Evolutionary conservation across 192 early-diverging fungal species (phyloP), one percentile per base, ranked within the genome.

Genomic region (Dissophora globulifera): DNA sequence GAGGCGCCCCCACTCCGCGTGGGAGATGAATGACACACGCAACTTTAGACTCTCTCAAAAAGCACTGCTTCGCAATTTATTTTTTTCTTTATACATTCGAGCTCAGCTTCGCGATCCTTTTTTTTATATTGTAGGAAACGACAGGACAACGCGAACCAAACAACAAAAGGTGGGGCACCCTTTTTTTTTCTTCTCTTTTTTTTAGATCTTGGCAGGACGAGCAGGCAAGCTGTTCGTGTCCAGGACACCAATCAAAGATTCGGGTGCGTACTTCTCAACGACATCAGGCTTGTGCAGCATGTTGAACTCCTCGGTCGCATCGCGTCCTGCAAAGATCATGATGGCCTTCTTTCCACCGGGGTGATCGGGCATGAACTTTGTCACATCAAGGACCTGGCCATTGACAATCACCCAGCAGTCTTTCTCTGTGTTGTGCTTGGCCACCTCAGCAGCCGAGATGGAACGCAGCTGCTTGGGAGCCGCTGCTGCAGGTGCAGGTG

Each of bases 391-490:
- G 22, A 95, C 92, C 53, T 90, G 84, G 16, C 91, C 92, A 58
- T 94, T 94, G 9, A 94, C 90, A 69, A 93, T 86, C 19, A 94
- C 92, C 93, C 93, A 95, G 71, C 92, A 93, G 71, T 94, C 93
- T 9, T 92, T 78, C 19, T 86, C 82, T 27, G 78, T 93, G 85
- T 90, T 91, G 80, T 94, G 93, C 81, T 94, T 95, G 42, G 90
- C 88, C 13, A 95, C 92, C 47, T 95, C 93, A n/a, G 82, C 92
- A 3, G 87, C 49, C 15, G 88, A 86, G 68, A 90, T 91, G 27
- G 84, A 82, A 45, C 53, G 74, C 58, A 79, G 38, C 59, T 71
- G 79, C 20, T 78, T 67, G 4, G 75, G 58, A 11, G 82, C 70
- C 31, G 80, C 64, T 31, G 67, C 82, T 12, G 78, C 81, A 48